These are phyloP conservation scores for Cladosporium halotolerans DNA, from an alignment of 2,329 filamentous ascomycete species.

Conservation along the genomic window DNA sequence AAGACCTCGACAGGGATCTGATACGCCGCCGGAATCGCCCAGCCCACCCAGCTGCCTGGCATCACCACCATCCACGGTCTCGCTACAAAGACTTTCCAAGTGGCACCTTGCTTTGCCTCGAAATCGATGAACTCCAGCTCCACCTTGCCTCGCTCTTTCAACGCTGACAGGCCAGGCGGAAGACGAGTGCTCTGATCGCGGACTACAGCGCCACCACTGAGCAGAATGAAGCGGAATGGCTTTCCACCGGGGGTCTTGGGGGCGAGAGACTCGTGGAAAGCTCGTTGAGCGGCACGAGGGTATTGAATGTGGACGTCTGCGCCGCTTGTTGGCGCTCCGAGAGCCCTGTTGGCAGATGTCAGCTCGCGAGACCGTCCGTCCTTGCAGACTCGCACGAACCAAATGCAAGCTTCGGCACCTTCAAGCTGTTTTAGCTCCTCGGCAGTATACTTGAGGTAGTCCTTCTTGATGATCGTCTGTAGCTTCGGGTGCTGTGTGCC, in stretches of 20 bases:
- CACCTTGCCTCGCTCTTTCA: constrained; percentile 16
- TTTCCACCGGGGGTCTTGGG: constrained; percentile 16
- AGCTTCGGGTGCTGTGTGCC: constrained; percentile 44
- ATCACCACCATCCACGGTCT: constrained; percentile 20
- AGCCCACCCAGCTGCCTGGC: constrained; percentile 13
- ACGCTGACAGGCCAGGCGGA: neutral
- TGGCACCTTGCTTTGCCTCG: constrained; percentile 16
- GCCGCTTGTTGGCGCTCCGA: constrained; percentile 21
- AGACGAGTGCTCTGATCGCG: constrained; percentile 28
- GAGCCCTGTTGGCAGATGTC: constrained; percentile 28
- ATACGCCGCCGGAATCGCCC: constrained; percentile 9
- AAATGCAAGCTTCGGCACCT: constrained; percentile 40
- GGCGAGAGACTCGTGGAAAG: constrained; percentile 23
- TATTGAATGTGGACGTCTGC: constrained; percentile 31
- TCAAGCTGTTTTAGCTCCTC: constrained; percentile 33
- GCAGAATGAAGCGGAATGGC: constrained; percentile 36
- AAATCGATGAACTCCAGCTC: constrained; percentile 24
- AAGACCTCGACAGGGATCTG: constrained; percentile 19
- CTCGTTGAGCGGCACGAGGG: constrained; percentile 27
- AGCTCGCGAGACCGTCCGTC: no score
- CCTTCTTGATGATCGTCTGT: constrained; percentile 45
- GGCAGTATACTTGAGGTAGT: constrained; percentile 47
- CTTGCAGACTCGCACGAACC: no score
- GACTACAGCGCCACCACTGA: constrained; percentile 30
- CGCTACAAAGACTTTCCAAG: constrained; percentile 23